A percentile compares a stretch with the other conserved stretches of the same genome.
phyloP scores from a whole-genome alignment of 805 yeast genomes.

The Candida ipomoeae region DNA sequence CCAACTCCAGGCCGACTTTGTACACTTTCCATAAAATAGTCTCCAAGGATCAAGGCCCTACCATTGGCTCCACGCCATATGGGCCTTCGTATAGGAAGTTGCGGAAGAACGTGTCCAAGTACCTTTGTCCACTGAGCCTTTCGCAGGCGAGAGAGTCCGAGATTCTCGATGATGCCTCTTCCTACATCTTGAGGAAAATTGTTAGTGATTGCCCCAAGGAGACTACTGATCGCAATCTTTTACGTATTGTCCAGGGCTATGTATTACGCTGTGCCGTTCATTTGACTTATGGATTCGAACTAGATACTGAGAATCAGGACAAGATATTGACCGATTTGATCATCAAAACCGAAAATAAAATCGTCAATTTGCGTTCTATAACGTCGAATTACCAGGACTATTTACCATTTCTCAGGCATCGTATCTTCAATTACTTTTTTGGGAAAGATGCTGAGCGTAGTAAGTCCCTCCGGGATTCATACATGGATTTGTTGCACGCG shows the following conservation, averaged over 20 bases:
- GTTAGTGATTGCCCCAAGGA: neutral
- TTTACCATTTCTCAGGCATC: conserved; percentile 41
- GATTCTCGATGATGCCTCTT: conserved; percentile 38
- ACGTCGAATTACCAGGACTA: conserved; percentile 53
- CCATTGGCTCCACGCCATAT: conserved; percentile 64
- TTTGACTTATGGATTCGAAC: conserved; percentile 49
- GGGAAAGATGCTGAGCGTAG: conserved; percentile 15
- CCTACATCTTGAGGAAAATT: conserved; percentile 19
- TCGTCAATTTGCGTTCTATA: conserved; percentile 56
- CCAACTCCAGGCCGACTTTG: conserved; percentile 62
- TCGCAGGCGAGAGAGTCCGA: conserved; percentile 27
- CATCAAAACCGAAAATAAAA: conserved; percentile 51
- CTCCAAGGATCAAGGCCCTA: conserved; percentile 51
- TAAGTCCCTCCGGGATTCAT: conserved; percentile 44
- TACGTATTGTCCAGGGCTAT: conserved; percentile 44
- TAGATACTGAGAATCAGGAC: conserved; percentile 40
- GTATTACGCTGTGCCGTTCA: conserved; percentile 47
- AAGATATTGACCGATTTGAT: conserved; percentile 45
- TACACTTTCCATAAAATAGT: conserved; percentile 66
- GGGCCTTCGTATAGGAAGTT: conserved; percentile 44
- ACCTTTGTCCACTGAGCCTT: conserved; percentile 32
- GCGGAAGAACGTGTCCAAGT: conserved; percentile 45
- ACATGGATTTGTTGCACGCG: conserved; percentile 39
- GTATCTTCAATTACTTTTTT: conserved; percentile 17
- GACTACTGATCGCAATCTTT: conserved; percentile 35